phyloP scores from a whole-genome alignment of 2,329 filamentous ascomycete species.

The Elsinoe necatrix region DNA sequence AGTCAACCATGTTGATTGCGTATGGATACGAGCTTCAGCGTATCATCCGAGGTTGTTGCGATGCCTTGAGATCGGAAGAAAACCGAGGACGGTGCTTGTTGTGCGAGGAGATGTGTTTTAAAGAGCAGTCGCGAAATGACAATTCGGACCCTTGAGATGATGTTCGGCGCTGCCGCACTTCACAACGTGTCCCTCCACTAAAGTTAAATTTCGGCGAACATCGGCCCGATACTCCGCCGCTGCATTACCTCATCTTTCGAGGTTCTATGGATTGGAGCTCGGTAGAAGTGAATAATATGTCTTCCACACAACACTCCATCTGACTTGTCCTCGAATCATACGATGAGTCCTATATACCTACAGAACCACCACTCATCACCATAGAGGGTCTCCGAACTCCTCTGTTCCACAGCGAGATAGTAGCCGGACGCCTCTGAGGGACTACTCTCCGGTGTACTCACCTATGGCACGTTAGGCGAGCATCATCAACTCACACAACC shows the following conservation, averaged over 20 bases:
- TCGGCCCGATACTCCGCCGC: neutral
- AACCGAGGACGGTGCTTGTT: too few species aligned
- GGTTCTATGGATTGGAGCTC: neutral
- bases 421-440: neutral
- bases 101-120: neutral
- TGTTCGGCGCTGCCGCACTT: neutral
- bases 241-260: conserved; percentile 8
- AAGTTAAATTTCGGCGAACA: neutral
- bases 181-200: conserved; percentile 12
- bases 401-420: too few species aligned
- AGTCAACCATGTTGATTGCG: conserved; percentile 51
- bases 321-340: neutral
- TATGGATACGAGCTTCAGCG: neutral
- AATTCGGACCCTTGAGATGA: conserved; percentile 4
- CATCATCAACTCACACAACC: neutral
- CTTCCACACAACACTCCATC: neutral
- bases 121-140: neutral
- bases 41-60: neutral
- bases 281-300: neutral
- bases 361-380: neutral
- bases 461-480: neutral
- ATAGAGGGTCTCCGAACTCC: neutral
- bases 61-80: neutral
- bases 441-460: neutral
- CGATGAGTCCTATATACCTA: neutral